Evolutionary conservation across 2,329 filamentous ascomycete genomes (phyloP), one percentile per base, ranked within the genome.

Genomic region (Dothistroma pini): DNA sequence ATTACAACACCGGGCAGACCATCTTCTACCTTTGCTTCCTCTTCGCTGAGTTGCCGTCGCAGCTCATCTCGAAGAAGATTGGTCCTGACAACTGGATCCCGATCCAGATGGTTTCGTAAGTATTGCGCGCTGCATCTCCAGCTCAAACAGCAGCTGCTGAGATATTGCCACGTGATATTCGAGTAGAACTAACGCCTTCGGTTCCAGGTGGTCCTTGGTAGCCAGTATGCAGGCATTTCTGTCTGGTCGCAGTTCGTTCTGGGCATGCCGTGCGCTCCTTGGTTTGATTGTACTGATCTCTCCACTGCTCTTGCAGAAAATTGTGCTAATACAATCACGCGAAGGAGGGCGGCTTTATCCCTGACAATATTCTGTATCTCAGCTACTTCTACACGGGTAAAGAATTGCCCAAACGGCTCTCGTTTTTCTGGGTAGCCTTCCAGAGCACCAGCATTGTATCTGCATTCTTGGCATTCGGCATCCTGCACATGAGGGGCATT

Each of bases 1-100:
- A 84, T 61, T 84, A 83, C 66, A 74, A 75, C 53, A 70, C 61
- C 57, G 63, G 63, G 16, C 64, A 78, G 54, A 78, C 76, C 0
- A 78, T 89, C 8, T 96, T 96, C 80, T 93, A 89, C 75, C 81
- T 85, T 21, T 91, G 90, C 75, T 96, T 96, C 77, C 91, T 96
- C n/a, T 68, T 73, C 53, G 74, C 74, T 12, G 74, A 76, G 56
- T 57, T 76, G 10, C 75, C 75, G 0, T 74, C 72, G 29, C 72
- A 73, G 59, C 62, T 75, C 6, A 75, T 80, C 21, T 78, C 76
- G 56, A 81, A 81, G 64, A 76, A 76, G 53, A 66, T 78, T 8
- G 78, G 79, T 0, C 78, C 79, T 4, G 76, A 79, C 56, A 75
- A 77, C 12, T 80, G 78, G 72, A 77, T 81, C 3, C 78, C 78